A percentile compares a stretch with the other conserved stretches of the same genome.
Evolutionary conservation across 2,329 filamentous ascomycete species (phyloP).

Genomic region (Fusarium duplospermum): DNA sequence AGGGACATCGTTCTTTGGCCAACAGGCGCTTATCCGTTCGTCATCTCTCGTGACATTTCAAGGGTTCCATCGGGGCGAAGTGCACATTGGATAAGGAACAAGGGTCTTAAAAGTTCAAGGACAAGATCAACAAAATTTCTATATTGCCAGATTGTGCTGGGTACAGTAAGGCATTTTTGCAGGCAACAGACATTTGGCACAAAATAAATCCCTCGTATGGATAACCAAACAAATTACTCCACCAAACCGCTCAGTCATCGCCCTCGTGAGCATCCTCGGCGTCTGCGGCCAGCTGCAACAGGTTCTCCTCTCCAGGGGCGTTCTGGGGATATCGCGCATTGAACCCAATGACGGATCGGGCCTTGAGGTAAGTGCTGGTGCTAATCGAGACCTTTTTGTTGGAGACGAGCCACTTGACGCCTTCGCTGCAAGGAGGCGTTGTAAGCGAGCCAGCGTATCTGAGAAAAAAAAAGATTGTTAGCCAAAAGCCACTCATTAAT

Average conservation of each 20-base stretch:
- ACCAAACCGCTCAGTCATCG: background rate
- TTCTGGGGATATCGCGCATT: constrained; percentile 68
- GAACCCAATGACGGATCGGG: constrained; percentile 65
- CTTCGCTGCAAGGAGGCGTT: constrained; percentile 71
- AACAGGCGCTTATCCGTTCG: background rate
- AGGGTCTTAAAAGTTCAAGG: background rate
- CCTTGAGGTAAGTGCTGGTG: constrained; percentile 60
- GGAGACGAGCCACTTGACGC: constrained; percentile 65
- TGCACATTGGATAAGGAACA: background rate
- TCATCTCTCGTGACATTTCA: background rate
- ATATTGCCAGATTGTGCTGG: background rate
- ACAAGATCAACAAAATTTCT: background rate
- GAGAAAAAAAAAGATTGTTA: constrained; percentile 4
- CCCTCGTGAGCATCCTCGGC: background rate
- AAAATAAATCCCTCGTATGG: background rate
- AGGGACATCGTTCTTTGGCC: background rate
- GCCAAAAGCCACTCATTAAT: background rate
- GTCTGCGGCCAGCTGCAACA: constrained; percentile 11
- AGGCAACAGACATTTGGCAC: background rate
- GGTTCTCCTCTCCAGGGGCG: constrained; percentile 53
- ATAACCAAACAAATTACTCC: background rate
- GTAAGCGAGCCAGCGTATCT: constrained; percentile 70
- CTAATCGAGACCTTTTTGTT: constrained; percentile 59
- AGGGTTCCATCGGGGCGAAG: background rate
- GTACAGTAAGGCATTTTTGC: background rate